Percentiles rank a stretch among this genome's conserved stretches.
phyloP scores from a whole-genome alignment of 331 rosid genomes.

The Rhamnella rubrinervis region DNA sequence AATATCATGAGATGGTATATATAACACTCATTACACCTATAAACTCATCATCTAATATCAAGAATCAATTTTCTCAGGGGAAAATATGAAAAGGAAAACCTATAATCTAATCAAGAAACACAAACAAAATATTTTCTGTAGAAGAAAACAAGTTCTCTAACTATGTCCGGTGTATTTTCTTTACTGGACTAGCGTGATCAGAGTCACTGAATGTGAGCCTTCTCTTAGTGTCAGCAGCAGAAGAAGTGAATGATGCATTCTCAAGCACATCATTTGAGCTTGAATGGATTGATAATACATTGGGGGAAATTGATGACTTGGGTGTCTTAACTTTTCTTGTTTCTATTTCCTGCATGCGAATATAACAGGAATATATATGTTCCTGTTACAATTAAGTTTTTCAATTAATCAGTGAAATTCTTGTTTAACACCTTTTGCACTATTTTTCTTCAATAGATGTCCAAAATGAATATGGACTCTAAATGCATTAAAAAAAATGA shows the following conservation, averaged over 20 bases:
- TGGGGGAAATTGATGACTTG: slow-evolving; percentile 29
- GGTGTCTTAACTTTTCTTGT: slow-evolving; percentile 53
- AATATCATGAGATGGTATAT: slow-evolving; percentile 51
- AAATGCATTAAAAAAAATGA: slow-evolving; percentile 3
- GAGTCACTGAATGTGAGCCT: slow-evolving; percentile 57
- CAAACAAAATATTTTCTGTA: slow-evolving; percentile 28
- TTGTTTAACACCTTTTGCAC: slow-evolving; percentile 12
- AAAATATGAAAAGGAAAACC: slow-evolving; percentile 22
- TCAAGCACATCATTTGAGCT: slow-evolving; percentile 46
- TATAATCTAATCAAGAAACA: slow-evolving; percentile 51
- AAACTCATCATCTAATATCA: slow-evolving; percentile 35
- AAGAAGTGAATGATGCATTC: slow-evolving; percentile 37
- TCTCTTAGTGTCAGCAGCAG: slow-evolving; percentile 57
- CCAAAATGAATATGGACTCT: slow-evolving; percentile 1
- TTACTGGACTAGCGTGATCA: slow-evolving; percentile 38
- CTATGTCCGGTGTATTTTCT: slow-evolving; percentile 50
- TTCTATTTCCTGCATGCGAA: slow-evolving; percentile 53
- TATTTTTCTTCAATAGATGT: background rate
- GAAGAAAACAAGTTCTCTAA: slow-evolving; percentile 28
- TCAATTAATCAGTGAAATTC: slow-evolving; percentile 13
- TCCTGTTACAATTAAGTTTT: slow-evolving; percentile 46
- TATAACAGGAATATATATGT: slow-evolving; percentile 53
- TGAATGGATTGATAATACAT: slow-evolving; percentile 39
- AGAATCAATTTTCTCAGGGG: slow-evolving; percentile 29
- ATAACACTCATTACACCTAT: slow-evolving; percentile 48